Conservation (phyloP, 768 basidiomycete species). For the Neoboletus magnificus region DNA sequence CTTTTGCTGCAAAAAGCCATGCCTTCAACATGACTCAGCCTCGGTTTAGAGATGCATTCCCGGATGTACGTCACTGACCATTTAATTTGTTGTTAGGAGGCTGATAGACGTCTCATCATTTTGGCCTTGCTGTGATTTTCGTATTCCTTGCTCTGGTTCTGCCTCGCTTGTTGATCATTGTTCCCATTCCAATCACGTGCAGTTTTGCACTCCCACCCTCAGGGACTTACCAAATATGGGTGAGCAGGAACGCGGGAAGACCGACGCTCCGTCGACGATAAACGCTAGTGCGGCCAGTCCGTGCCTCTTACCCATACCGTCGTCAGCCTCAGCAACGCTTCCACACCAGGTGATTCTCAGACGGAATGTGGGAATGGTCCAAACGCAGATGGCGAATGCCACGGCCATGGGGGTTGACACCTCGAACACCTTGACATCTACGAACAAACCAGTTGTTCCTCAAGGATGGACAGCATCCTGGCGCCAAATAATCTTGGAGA, state of each 20-base stretch:
- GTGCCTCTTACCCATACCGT: slow-evolving; percentile 11
- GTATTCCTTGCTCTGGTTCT: slow-evolving; percentile 15
- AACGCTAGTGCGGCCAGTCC: slow-evolving; percentile 15
- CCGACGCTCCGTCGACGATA: slow-evolving; percentile 30
- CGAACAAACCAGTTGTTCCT: slow-evolving; percentile 31
- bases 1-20: slow-evolving; percentile 77
- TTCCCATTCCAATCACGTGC: slow-evolving; percentile 10
- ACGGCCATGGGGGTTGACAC: slow-evolving; percentile 14
- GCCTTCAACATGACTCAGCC: slow-evolving; percentile 77
- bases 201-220: slow-evolving; percentile 69
- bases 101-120: slow-evolving; percentile 22
- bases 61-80: slow-evolving; percentile 61
- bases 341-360: slow-evolving; percentile 20
- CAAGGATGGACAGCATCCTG: slow-evolving; percentile 59
- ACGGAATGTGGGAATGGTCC: slow-evolving; percentile 21
- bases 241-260: slow-evolving; percentile 62
- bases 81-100: slow-evolving; percentile 17
- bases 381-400: slow-evolving; percentile 13
- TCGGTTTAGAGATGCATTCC: slow-evolving; percentile 84
- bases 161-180: slow-evolving; percentile 16
- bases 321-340: slow-evolving; percentile 22
- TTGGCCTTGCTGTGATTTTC: slow-evolving; percentile 17
- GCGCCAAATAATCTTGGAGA: slow-evolving; percentile 72
- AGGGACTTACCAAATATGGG: slow-evolving; percentile 94
- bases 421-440: slow-evolving; percentile 18